Conservation (phyloP, 345 rosid species). For the Hibiscus trionum region DNA sequence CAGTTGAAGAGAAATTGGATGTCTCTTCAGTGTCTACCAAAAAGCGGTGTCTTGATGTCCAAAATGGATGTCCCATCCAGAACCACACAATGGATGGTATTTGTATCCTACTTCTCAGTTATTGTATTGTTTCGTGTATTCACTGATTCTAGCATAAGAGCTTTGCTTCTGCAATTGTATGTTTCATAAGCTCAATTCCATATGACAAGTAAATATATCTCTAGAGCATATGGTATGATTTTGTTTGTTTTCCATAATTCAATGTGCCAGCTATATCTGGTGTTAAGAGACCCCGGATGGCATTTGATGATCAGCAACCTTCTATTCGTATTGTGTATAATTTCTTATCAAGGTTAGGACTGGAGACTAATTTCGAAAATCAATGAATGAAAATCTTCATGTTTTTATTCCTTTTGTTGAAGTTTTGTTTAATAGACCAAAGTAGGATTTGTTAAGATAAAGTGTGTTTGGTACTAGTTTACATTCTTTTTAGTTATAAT, state of each 20-base stretch:
- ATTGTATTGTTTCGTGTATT: constrained; percentile 6
- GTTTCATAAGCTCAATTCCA: not conserved
- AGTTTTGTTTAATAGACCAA: not conserved
- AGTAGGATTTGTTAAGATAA: not conserved
- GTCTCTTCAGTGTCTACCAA: constrained; percentile 15
- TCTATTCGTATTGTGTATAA: constrained; percentile 65
- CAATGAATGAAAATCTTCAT: constrained; percentile 2
- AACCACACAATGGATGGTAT: constrained; percentile 30
- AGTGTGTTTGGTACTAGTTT: constrained; percentile 2
- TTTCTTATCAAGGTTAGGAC: constrained; percentile 68
- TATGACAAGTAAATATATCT: constrained; percentile 9
- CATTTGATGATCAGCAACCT: constrained; percentile 48
- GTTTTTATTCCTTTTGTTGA: constrained; percentile 7
- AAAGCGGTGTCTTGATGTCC: constrained; percentile 24
- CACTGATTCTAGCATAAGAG: not conserved
- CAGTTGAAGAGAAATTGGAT: constrained; percentile 20
- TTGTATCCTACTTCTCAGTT: constrained; percentile 48
- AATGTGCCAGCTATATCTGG: constrained; percentile 47
- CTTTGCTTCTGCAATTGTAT: constrained; percentile 4
- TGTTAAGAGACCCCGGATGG: constrained; percentile 62
- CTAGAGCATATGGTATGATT: constrained; percentile 7
- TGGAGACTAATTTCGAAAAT: constrained; percentile 9
- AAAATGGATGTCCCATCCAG: constrained; percentile 21
- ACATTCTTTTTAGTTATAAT: constrained; percentile 10
- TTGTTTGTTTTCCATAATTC: constrained; percentile 46